Percentiles rank a stretch among this genome's conserved stretches.
Conservation (phyloP, 805 yeast species). For the Monosporozyma yasuniensis region DNA sequence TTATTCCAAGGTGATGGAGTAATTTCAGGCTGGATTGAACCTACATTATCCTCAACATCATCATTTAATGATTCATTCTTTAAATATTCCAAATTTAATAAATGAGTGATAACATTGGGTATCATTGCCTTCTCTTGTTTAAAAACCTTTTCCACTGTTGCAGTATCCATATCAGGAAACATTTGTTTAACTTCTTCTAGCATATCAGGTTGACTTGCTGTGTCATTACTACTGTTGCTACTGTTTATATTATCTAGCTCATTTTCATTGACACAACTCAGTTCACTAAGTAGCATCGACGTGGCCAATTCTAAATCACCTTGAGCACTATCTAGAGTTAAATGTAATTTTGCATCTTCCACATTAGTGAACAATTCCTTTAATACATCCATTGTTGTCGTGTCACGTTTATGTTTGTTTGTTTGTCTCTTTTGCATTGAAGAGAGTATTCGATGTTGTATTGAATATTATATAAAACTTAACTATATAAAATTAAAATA, state of each 20-base stretch:
- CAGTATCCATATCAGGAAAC: conserved; percentile 37
- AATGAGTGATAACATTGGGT: background rate
- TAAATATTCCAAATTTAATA: conserved; percentile 13
- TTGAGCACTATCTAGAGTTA: conserved; percentile 14
- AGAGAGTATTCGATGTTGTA: background rate
- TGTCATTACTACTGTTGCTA: background rate
- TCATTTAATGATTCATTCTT: conserved; percentile 7
- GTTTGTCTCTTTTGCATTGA: background rate
- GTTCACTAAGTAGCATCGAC: conserved; percentile 20
- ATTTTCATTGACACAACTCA: background rate
- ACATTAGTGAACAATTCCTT: conserved; percentile 21
- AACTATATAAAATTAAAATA: background rate
- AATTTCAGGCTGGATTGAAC: conserved; percentile 12
- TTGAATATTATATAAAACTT: background rate
- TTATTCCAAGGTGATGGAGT: background rate
- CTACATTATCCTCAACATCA: conserved; percentile 9
- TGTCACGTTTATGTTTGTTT: background rate
- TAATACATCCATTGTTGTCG: background rate
- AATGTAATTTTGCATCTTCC: conserved; percentile 5
- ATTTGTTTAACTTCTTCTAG: conserved; percentile 30
- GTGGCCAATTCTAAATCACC: conserved; percentile 19
- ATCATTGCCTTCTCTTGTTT: conserved; percentile 10
- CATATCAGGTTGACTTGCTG: background rate
- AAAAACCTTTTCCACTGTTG: conserved; percentile 26
- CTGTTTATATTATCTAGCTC: too few relatives aligned